Base-by-base conservation (phyloP, 2,329 filamentous ascomycete genomes). In the Podosphaera fusca region DNA sequence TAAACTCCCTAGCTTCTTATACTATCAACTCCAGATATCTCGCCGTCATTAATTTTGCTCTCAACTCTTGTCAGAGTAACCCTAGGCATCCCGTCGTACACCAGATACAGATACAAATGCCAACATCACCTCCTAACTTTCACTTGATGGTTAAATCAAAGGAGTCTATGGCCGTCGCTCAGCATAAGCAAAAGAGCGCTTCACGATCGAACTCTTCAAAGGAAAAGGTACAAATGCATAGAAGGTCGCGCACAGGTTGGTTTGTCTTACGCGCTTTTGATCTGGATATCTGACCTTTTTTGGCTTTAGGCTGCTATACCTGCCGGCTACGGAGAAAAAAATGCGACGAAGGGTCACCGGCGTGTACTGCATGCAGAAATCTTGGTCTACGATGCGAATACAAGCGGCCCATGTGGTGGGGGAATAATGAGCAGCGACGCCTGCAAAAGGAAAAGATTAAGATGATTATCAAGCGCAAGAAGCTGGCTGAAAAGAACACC, bases 381-480 rank as follows among this genome's bases (percentile, higher is more conserved):
- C 82, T 98, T 58, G 85, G 85, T 56, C 77, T 98, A 58, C 76
- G 78, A 66, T 98, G 92, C 74, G 88, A 96, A 74, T 98, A 96
- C 74, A 95, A 94, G 76, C 77, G 89, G 67, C 92, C 92, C 42
- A 80, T 86, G 72, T 98, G 92, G 92, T 98, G 92, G 92, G 85
- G 84, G 72, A 95, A 92, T 75, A 85, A 85, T 67, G 88, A 95
- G 61, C 81, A 85, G 67, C 78, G 92, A 63, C 80, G 84, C 64
- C 74, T 82, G 58, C 87, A 95, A 69, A 98, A 96, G 73, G 92
- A 96, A 68, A 74, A 83, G 63, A 94, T 98, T 76, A 98, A 98
- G 77, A 84, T 85, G 71, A 87, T 90, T 70, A 96, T 98, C 75
- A 95, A 95, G 80, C 81, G 84, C 68, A 96, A 92, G 68, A 96